Evolutionary conservation across 129 eudicot genomes (phyloP).

Genomic region (Erigeron canadensis): DNA sequence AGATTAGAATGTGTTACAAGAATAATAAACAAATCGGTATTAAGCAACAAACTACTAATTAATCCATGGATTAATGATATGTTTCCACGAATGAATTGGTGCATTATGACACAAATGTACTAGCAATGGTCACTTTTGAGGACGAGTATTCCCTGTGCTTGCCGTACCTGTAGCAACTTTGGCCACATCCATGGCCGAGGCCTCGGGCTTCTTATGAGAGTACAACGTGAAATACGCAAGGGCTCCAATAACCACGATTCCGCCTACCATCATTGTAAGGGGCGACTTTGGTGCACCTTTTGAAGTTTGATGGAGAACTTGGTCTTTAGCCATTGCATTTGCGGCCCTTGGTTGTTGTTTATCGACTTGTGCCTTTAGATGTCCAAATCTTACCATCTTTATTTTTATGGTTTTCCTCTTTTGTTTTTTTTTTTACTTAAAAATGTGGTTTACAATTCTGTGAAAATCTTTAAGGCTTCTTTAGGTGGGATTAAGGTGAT

Average conservation of each 20-base stretch:
- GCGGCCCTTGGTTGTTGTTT: constrained; percentile 36
- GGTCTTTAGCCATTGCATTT: constrained; percentile 31
- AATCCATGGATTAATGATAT: neutral
- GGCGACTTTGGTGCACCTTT: constrained; percentile 51
- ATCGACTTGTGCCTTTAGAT: constrained; percentile 36
- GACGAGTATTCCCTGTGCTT: constrained; percentile 45
- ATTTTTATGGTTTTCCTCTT: neutral
- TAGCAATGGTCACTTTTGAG: constrained; percentile 38
- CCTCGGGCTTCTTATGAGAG: constrained; percentile 72
- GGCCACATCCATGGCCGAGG: constrained; percentile 76
- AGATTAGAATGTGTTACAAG: constrained; percentile 9
- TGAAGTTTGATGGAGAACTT: constrained; percentile 60
- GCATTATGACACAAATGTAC: neutral
- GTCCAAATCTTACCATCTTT: constrained; percentile 45
- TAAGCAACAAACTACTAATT: neutral
- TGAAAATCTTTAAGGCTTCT: constrained; percentile 18
- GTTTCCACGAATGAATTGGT: constrained; percentile 8
- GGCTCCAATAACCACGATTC: constrained; percentile 37
- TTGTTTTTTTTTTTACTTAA: neutral
- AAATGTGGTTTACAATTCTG: constrained; percentile 10
- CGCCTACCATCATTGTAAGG: constrained; percentile 49
- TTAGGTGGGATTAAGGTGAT: constrained; percentile 22
- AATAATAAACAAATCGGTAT: constrained; percentile 23
- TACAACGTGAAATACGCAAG: constrained; percentile 60
- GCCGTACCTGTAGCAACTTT: constrained; percentile 53